Evolutionary conservation across 164 flowering plant genomes (phyloP), one percentile per base, ranked within the genome.

Genomic region (Aristolochia contorta): DNA sequence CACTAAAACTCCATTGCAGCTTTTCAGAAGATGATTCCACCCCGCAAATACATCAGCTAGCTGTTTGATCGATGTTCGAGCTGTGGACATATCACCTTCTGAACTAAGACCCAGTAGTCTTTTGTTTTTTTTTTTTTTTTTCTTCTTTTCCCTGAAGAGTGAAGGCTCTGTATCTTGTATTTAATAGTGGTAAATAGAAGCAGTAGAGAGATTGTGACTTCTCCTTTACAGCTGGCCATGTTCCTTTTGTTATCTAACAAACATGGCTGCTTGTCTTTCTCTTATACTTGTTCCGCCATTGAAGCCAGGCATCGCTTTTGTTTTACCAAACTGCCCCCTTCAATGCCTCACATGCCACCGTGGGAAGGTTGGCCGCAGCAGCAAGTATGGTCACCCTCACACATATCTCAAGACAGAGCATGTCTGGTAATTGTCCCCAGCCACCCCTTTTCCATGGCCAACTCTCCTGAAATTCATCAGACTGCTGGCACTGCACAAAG

Each of bases 21-120:
- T 81, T 73, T 69, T 77, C 75, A 66, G 85, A 83, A 57, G 96
- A 88, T 37, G 87, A 85, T 58, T 48, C 83, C 47, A 64, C 84
- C 30, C 80, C 78, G 57, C 89, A 78, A 50, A 74, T 78, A 57
- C 80, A 85, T 51, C 87, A 79, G 67, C 79, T 85, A 24, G 86
- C 87, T 79, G 90, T 80, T 71, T 88, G 66, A 77, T 22, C 2
- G 0, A 12, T 9, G 41, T 27, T 27, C 3, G 30, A 27, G 30
- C 30, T 5, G 30, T n/a, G n/a, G n/a, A n/a, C n/a, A n/a, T n/a
- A n/a, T 16, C 24, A 52, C 22, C 12, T n/a, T 19, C n/a, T n/a
- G n/a, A n/a, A n/a, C n/a, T n/a, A 27, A 27, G 30, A 27, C 30
- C 30, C 30, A 27, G 30, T 2, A 27, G 30, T 27, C 30, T 27